A percentile compares a stretch with the other conserved stretches of the same genome.
Conservation (phyloP, 2,329 filamentous ascomycete species). For the Fusarium illudens region DNA sequence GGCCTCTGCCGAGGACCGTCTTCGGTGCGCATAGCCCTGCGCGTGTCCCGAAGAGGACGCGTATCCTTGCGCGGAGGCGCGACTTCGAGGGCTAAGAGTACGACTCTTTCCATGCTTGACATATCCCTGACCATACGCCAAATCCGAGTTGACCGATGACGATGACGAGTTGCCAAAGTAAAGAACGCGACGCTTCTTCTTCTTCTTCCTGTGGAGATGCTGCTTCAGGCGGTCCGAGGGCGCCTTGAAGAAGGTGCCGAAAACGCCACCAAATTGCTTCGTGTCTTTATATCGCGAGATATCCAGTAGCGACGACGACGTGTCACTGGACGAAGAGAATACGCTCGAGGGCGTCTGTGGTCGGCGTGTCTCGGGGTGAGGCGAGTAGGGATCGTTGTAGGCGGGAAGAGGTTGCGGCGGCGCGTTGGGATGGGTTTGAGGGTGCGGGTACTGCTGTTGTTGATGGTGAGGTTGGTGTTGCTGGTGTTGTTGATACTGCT, state of each 20-base stretch:
- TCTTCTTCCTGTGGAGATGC: conserved; percentile 50
- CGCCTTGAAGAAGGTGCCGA: conserved; percentile 70
- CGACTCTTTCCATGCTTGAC: conserved; percentile 52
- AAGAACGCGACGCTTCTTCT: conserved; percentile 63
- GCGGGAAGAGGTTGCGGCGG: conserved; percentile 29
- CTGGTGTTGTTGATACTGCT: conserved; percentile 23
- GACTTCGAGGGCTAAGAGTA: conserved; percentile 40
- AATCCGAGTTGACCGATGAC: conserved; percentile 72
- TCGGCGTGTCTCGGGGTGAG: conserved; percentile 33
- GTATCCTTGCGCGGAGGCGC: conserved; percentile 27
- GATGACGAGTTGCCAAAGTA: conserved; percentile 70
- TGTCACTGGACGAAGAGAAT: conserved; percentile 58
- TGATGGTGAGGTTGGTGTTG: conserved; percentile 25
- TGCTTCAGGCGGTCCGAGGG: conserved; percentile 59
- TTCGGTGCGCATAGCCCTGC: conserved; percentile 25
- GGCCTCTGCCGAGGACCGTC: conserved; percentile 28
- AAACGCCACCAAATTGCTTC: conserved; percentile 61
- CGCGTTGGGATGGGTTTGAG: conserved; percentile 29
- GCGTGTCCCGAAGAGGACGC: conserved; percentile 14
- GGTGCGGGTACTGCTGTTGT: conserved; percentile 29
- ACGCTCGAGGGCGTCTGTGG: conserved; percentile 47
- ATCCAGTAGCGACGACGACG: conserved; percentile 69
- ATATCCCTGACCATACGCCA: conserved; percentile 72
- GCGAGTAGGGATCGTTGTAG: conserved; percentile 28
- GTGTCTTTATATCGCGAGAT: conserved; percentile 65